Base-by-base conservation (phyloP, 257 asterid species). In the Jacaranda copaia region DNA sequence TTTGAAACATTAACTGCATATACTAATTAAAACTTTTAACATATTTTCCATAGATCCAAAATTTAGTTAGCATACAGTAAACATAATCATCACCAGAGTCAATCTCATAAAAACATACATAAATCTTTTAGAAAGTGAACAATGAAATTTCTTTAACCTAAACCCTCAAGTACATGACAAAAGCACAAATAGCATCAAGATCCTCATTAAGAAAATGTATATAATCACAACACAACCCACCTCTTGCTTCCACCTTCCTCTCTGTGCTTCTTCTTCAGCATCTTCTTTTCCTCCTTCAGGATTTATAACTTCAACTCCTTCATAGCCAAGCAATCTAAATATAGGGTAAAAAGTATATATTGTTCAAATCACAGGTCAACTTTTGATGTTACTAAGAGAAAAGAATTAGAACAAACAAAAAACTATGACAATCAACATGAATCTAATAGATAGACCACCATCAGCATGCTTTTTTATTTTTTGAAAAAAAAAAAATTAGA, bases 241-340 rank as follows among this genome's bases (percentile, higher is more conserved):
- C 97, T 96, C 98, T 48, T 88, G 77, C 77, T 76, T 83, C 98
- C 97, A 96, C 85, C 99, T 91, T 82, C 99, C 99, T 84, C 80
- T 88, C 58, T 87, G 96, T 58, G 99, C 99, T 91, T 95, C 99
- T 84, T 88, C 97, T 84, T 87, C 98, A 16, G 94, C 98, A 81
- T 93, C 98, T 77, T 93, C 98, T 85, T 88, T 96, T 72, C 97
- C 96, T 82, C 99, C 98, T 80, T 96, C 98, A 4, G 99, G 99
- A 86, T 96, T 96, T 83, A 96, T 89, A 73, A 96, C 99, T 85
- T 96, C 98, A 86, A 96, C 79, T 13, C 98, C 99, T 88, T 95
- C 99, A 68, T 88, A 83, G 75, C 97, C 98, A 71, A 91, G 86
- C 82, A 91, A 8, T 73, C 99, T 95, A 84, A 64, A 39, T 38